Evolutionary conservation across 305 asterid species (phyloP).

Genomic region (Rubia balearica): DNA sequence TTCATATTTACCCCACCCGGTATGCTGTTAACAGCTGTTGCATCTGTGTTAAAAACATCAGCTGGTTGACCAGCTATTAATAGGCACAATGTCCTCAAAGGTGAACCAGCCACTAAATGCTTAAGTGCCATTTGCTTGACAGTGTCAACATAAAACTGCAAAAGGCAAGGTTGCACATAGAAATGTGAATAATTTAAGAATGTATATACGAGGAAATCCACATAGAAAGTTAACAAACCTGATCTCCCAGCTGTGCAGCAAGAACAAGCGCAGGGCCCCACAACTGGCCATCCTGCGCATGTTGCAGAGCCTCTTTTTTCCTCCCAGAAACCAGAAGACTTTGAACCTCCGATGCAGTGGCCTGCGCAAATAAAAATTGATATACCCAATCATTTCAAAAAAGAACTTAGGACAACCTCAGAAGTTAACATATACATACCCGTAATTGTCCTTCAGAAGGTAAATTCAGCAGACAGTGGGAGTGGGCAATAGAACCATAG

Average conservation of each 20-base stretch:
- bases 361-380: constrained; percentile 37
- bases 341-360: constrained; percentile 79
- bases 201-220: not conserved
- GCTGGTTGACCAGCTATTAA: constrained; percentile 87
- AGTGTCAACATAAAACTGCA: constrained; percentile 78
- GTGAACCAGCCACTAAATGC: constrained; percentile 78
- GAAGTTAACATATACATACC: constrained; percentile 19
- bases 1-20: constrained; percentile 35
- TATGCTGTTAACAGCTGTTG: constrained; percentile 33
- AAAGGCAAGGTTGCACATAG: not conserved
- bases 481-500: constrained; percentile 51
- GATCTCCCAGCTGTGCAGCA: constrained; percentile 96
- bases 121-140: constrained; percentile 79
- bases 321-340: constrained; percentile 89
- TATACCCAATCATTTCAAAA: constrained; percentile 9
- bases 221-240: constrained; percentile 31
- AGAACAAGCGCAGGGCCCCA: constrained; percentile 99
- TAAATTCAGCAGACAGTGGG: constrained; percentile 71
- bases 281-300: constrained; percentile 94
- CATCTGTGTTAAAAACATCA: constrained; percentile 58
- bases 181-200: not conserved
- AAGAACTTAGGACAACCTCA: not conserved
- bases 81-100: constrained; percentile 77
- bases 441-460: constrained; percentile 83
- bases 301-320: constrained; percentile 80